Percentiles rank a stretch among this genome's conserved stretches.
Evolutionary conservation across 2,329 filamentous ascomycete genomes (phyloP).

Genomic region (Graphium sp.): DNA sequence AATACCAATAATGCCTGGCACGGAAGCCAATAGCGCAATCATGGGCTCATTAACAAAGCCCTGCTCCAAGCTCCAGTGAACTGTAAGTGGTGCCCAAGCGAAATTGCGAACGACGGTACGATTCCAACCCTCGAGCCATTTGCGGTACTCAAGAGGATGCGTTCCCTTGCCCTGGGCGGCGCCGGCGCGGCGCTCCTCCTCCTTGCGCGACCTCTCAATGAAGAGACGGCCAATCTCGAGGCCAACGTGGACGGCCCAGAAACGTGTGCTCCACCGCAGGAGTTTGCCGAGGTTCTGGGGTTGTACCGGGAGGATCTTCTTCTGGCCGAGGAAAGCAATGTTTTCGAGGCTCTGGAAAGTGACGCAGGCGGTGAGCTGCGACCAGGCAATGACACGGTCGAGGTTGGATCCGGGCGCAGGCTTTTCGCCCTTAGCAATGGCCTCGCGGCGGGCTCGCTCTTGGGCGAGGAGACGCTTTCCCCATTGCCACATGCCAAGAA

Average conservation of each 20-base stretch:
- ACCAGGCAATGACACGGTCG: constrained; percentile 39
- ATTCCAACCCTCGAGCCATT: constrained; percentile 38
- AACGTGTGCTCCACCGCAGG: constrained; percentile 57
- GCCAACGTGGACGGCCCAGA: constrained; percentile 65
- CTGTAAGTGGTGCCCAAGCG: constrained; percentile 65
- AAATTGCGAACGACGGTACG: constrained; percentile 51
- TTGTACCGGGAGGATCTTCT: constrained; percentile 48
- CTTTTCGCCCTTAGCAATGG: constrained; percentile 9
- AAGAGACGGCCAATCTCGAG: constrained; percentile 56
- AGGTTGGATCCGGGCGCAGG: constrained; percentile 13
- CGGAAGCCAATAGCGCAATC: constrained; percentile 15
- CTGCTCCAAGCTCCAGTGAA: constrained; percentile 65
- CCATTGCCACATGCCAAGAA: constrained; percentile 59
- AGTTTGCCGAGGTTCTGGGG: constrained; percentile 40
- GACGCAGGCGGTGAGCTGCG: constrained; percentile 51
- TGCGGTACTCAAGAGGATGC: constrained; percentile 18
- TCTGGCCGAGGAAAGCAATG: constrained; percentile 56
- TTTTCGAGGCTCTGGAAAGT: constrained; percentile 74
- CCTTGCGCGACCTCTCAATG: constrained; percentile 23
- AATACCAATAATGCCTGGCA: constrained; percentile 21
- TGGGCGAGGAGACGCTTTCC: constrained; percentile 29
- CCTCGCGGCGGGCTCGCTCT: constrained; percentile 7
- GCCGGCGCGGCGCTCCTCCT: constrained; percentile 14
- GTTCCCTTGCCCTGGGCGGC: constrained; percentile 12
- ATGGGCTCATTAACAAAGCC: constrained; percentile 24